Base-by-base conservation (phyloP, 768 basidiomycete species). In the Pisolithus sp. region DNA sequence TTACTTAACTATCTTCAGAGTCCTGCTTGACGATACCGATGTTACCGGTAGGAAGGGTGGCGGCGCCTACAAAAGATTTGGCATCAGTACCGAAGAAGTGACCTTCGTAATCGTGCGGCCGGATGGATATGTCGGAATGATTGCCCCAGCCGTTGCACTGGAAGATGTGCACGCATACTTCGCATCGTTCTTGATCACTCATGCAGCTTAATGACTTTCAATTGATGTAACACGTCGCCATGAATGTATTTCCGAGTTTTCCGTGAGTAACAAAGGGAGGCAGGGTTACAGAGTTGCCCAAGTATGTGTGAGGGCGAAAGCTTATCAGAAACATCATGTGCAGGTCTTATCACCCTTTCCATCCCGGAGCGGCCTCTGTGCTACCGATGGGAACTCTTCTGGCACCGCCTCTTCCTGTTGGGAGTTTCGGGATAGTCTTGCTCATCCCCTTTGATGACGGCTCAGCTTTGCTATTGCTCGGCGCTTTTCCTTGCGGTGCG, bases 331-430 rank as follows among this genome's bases (percentile, higher is more conserved):
- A 20, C 13, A 12, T 50, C 7, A 9, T 17, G 17, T 15, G 8
- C 15, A 17, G n/a, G n/a, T n/a, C n/a, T 44, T 8, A 46, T 68
- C 59, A 82, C 15, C 73, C 74, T 61, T 75, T 75, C 76, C 82
- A 76, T 1, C 73, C 72, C 31, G 75, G 78, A 10, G 80, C 80
- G 5, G 84, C 85, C 50, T 85, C 83, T 2, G 75, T 74, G 56
- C 83, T 86, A 54, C 80, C 78, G n/a, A 86, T 69, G 5, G 76
- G 81, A 23, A 89, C 85, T 51, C 85, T 72, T 57, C 85, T 71
- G 5, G 86, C 77, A 6, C 83, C 85, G 26, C 73, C 74, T 53
- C 66, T 72, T 59, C 65, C 57, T 7, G 56, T 54, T 21, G 71
- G 68, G n/a, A 69, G 37, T 46, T 75, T 78, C 10, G 58, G 13